Percentiles rank a stretch among this genome's conserved stretches.
These are phyloP conservation scores for Backusella psychrophila DNA, from an alignment of 192 early-diverging fungal genomes.

Conservation along the genomic window DNA sequence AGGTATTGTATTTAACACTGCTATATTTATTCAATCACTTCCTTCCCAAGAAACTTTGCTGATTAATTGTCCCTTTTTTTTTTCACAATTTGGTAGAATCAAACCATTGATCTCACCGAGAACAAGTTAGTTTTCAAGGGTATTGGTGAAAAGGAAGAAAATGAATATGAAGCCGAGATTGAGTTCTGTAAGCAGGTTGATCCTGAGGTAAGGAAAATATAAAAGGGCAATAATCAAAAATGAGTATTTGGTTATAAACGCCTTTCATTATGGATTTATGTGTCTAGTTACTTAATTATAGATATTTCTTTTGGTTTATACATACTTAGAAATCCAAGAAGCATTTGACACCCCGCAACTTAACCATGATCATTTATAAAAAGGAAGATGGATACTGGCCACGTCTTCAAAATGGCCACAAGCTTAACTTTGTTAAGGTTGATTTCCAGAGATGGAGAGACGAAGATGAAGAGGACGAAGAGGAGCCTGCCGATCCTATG, in stretches of 20 bases:
- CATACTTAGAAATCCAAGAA: conserved; percentile 50
- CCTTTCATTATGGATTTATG: neutral
- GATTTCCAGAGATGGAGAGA: conserved; percentile 92
- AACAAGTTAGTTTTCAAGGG: conserved; percentile 65
- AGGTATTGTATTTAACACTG: conserved; percentile 22
- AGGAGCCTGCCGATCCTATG: conserved; percentile 39
- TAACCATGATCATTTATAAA: conserved; percentile 75
- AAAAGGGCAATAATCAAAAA: neutral
- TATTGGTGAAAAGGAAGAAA: conserved; percentile 51
- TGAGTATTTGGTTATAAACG: neutral
- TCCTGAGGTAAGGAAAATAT: conserved; percentile 52
- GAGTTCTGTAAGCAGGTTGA: conserved; percentile 74
- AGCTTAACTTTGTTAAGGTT: conserved; percentile 81
- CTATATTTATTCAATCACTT: neutral
- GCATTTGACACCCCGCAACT: conserved; percentile 61
- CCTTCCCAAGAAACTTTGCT: neutral
- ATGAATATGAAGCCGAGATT: conserved; percentile 73
- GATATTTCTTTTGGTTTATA: neutral
- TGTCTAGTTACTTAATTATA: neutral
- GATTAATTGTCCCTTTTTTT: neutral
- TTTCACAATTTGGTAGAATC: conserved; percentile 15
- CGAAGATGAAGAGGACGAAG: conserved; percentile 92
- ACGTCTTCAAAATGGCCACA: conserved; percentile 70
- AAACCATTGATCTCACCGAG: conserved; percentile 15
- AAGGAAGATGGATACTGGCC: conserved; percentile 78